These are phyloP conservation scores for Colletotrichum gloeosporioides DNA, from an alignment of 2,329 filamentous ascomycete genomes.

Conservation along the genomic window DNA sequence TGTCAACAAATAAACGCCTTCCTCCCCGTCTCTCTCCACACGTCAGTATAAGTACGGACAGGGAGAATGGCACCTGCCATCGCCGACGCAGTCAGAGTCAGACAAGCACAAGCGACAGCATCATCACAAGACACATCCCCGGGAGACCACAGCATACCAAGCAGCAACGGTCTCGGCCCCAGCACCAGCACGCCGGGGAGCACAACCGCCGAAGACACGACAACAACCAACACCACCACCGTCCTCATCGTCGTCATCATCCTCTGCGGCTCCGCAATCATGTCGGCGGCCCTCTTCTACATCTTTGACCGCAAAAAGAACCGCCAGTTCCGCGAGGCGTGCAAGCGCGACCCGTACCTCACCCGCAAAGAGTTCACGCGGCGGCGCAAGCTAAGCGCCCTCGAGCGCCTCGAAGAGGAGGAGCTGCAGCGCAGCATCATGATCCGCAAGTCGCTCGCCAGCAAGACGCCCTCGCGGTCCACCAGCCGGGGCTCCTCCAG, in stretches of 20 bases:
- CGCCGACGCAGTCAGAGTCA: neutral
- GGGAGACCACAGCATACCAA: neutral
- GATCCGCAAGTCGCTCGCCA: slow-evolving; percentile 48
- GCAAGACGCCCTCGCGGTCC: slow-evolving; percentile 1
- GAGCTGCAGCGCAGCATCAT: slow-evolving; percentile 44
- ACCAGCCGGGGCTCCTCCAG: neutral
- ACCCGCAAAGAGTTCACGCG: slow-evolving; percentile 25
- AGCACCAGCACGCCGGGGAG: neutral
- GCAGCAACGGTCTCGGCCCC: neutral
- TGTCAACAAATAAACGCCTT: neutral
- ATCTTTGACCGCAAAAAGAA: slow-evolving; percentile 26
- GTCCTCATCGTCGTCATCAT: slow-evolving; percentile 28
- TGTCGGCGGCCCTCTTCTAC: slow-evolving; percentile 26
- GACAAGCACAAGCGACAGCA: neutral
- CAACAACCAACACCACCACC: slow-evolving; percentile 5
- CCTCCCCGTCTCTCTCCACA: neutral
- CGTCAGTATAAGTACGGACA: slow-evolving; percentile 13
- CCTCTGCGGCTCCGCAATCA: slow-evolving; percentile 25
- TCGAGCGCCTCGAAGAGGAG: slow-evolving; percentile 32
- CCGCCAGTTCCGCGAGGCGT: slow-evolving; percentile 27
- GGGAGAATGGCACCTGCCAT: slow-evolving; percentile 16
- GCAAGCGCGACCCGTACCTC: slow-evolving; percentile 28
- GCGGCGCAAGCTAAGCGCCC: slow-evolving; percentile 30
- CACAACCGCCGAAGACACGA: neutral
- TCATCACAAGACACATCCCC: neutral